These are phyloP conservation scores for carrot (Daucus carota) DNA, from an alignment of 129 eudicot species.

Conservation along the genomic window DH1_v3.0 NC_030385.2:44000501-44001000, in stretches of 20 bases:
- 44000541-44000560: background rate
- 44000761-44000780: background rate
- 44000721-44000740: background rate
- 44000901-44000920: conserved; percentile 97
- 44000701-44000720: no score
- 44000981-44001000: conserved; percentile 99
- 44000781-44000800: background rate
- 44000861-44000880: conserved; percentile 96
- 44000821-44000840: background rate
- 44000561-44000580: background rate
- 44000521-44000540: background rate
- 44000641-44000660: background rate
- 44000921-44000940: conserved; percentile 91
- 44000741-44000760: background rate
- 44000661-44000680: background rate
- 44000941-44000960: conserved; percentile 91
- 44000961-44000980: conserved; percentile 90
- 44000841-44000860: conserved; percentile 88
- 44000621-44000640: background rate
- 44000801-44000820: background rate
- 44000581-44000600: background rate
- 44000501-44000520: background rate
- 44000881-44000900: conserved; percentile 97
- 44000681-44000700: background rate
- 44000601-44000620: background rate